Base-by-base conservation (phyloP, 768 basidiomycete genomes). In the Hypholoma fasciculare region DNA sequence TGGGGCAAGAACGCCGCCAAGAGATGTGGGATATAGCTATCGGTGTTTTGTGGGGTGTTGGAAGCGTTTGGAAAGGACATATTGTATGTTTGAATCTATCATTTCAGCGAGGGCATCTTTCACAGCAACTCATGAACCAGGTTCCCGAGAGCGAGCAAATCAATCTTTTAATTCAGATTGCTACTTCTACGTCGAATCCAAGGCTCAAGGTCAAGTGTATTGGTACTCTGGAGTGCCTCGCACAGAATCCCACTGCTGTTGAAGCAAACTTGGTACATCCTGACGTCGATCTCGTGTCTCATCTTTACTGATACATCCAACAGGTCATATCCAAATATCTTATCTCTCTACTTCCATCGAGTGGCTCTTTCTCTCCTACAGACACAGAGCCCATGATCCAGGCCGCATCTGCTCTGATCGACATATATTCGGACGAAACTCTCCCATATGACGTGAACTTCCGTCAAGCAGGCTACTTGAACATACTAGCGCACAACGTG, bases 361-460 rank as follows among this genome's bases (percentile, higher is more conserved):
- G 72, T 4, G 64, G 71, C 4, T 65, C 69, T 0, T 68, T 77
- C 1, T 76, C 82, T 5, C 67, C 76, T 19, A 72, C 75, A 53
- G 81, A 78, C 54, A 82, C 84, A 0, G 92, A 95, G 68, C 81
- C 89, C 0, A 76, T 90, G 52, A 79, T 97, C 23, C 92, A 95
- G 65, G 84, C 85, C 1, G 77, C 83, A 8, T 93, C 94, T 13
- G 90, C 90, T 23, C 76, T 97, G 46, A 91, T 97, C 57, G 95
- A 97, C 69, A 92, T 96, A 52, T 98, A 90, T 70, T 92, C 94
- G 3, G 95, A 98, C 73, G 95, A 98, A 72, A 79, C 72, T 7
- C 71, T 84, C 54, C 81, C 88, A 0, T 94, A 91, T 67, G 95
- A 98, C 68, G 67, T 84, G 57, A 92, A 92, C 69, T 95, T 94